Base-by-base conservation (phyloP, 2,329 filamentous ascomycete species). In the Rhytidhysteron rufulum region DNA sequence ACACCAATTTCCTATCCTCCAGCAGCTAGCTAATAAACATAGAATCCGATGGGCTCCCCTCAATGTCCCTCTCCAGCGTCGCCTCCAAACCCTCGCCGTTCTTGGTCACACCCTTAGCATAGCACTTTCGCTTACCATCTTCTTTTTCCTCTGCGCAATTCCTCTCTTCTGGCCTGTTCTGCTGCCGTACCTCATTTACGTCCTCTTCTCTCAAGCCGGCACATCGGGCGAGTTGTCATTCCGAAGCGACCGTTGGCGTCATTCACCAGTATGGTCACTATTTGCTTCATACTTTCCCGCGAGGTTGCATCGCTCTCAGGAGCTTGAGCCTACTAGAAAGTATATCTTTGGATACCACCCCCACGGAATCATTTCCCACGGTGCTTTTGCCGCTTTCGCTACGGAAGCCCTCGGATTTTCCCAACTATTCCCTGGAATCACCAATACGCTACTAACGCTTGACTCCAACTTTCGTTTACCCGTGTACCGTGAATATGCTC, bases 271-370 rank as follows among this genome's bases (percentile, higher is more conserved):
- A 32, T 98, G 91, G 91, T 86, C 79, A 27, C 78, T 94, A 33
- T 97, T 96, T 60, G 89, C 87, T 19, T 86, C 82, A 13, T 98
- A 97, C 71, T 98, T 94, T 60, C 93, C 93, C 4, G 88, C 89
- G 34, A 79, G 79, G 41, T 76, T 98, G 29, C 89, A 97, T 70
- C 88, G 93, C 50, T 93, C 88, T 4, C 78, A 85, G 50, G 77
- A 84, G 41, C 78, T 98, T 5, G 79, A 86, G 17, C 78, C 88
- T 0, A 88, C 85, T 1, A 77, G 89, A 47, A 95, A 95, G 67
- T 98, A 97, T 69, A 89, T 98, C 48, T 89, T 98, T 55, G 91
- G 91, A 32, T 97, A 97, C 65, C 93, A 97, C 57, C 93, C 93
- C 0, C 93, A 98, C 60, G 91, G 93, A 18, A 97, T 98, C 65